Evolutionary conservation across 306 rosid genomes (phyloP).

Genomic region (Castanea sativa): DNA sequence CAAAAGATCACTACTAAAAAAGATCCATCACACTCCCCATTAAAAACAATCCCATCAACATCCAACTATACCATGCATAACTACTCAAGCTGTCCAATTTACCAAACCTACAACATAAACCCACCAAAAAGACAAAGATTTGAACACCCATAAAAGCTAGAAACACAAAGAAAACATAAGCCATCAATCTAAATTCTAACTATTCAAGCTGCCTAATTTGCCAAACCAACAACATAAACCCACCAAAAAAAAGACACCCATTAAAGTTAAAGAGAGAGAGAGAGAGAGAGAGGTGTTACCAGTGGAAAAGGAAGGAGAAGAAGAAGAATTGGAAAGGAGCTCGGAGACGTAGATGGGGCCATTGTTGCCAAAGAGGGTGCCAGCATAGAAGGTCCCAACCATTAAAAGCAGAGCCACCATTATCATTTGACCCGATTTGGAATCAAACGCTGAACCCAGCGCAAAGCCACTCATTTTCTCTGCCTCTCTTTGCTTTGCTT

Average conservation of each 20-base stretch:
- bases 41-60: too few species aligned
- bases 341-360: constrained; percentile 67
- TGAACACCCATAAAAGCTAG: too few species aligned
- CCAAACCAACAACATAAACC: neutral
- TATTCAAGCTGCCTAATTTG: neutral
- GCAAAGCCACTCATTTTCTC: constrained; percentile 30
- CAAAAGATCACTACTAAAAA: neutral
- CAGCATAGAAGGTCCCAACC: constrained; percentile 66
- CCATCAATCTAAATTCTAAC: neutral
- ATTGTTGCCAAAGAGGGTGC: constrained; percentile 63
- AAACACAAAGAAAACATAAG: too few species aligned
- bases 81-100: too few species aligned
- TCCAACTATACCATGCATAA: too few species aligned
- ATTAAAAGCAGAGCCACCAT: constrained; percentile 53
- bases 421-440: constrained; percentile 61
- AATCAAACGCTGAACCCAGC: constrained; percentile 47
- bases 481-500: neutral
- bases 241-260: neutral
- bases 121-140: too few species aligned
- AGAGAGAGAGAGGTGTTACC: constrained; percentile 20
- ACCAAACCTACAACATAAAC: too few species aligned
- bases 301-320: constrained; percentile 10
- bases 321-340: constrained; percentile 35
- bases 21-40: neutral
- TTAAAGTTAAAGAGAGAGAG: neutral